Base-by-base conservation (phyloP, 345 rosid species). In the Rhizophora apiculata region DNA sequence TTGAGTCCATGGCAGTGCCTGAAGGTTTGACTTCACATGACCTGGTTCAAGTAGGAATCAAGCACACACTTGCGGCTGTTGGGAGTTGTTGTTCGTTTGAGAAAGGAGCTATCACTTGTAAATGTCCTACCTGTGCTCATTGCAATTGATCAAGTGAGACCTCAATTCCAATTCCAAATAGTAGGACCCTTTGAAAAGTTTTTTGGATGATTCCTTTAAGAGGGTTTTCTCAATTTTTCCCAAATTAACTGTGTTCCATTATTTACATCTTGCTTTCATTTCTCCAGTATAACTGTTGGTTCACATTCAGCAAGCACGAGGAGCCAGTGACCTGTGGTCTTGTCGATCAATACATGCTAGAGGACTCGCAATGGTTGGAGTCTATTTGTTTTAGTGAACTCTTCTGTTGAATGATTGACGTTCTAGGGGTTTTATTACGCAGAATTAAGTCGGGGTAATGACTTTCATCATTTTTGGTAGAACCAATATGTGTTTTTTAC, bases 71-170 rank as follows among this genome's bases (percentile, higher is more conserved):
- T 72, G 96, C 96, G 63, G 87, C 98, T 74, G 94, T 92, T 70
- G 88, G 88, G 87, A 73, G 96, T 80, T 36, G 82, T 90, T 6
- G 89, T 87, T 74, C 86, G 96, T 63, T 85, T 95, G 75, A 87
- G 97, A 74, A 88, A 86, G 79, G 97, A 95, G 77, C 80, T 92
- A 72, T 88, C 99, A 22, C 88, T 92, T 27, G 91, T 92, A 55
- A 88, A 92, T 82, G 96, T 90, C 70, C 73, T 92, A 20, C 98
- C 99, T 56, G 93, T 95, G 15, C 85, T 95, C 72, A 78, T 90
- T 77, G 99, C 94, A 75, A 84, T 90, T 71, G 99, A 92, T 81
- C 97, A 95, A 84, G 96, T 90, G 76, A 90, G 92, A 69, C 31
- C 72, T 67, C 27, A 46, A 31, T 66, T 64, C 26, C 27, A 22